Evolutionary conservation across 2,329 filamentous ascomycete genomes (phyloP).

Genomic region (Penicillium sp.): DNA sequence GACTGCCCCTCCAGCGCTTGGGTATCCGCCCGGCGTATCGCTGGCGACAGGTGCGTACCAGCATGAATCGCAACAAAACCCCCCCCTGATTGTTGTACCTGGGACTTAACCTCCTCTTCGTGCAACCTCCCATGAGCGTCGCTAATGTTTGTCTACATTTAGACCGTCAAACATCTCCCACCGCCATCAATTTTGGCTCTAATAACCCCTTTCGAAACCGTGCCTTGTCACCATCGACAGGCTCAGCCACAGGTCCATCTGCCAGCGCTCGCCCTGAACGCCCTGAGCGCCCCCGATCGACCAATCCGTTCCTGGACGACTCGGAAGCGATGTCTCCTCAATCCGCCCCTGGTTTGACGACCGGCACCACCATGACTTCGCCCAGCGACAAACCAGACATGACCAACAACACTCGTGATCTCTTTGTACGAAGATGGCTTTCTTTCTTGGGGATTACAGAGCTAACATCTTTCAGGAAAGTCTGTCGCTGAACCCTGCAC

Average conservation of each 20-base stretch:
- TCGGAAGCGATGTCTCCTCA: slow-evolving; percentile 35
- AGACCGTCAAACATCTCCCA: slow-evolving; percentile 30
- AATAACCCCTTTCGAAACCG: slow-evolving; percentile 50
- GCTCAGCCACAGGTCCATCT: slow-evolving; percentile 22
- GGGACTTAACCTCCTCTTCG: slow-evolving; percentile 6
- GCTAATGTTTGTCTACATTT: slow-evolving; percentile 10
- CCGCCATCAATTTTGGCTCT: slow-evolving; percentile 37
- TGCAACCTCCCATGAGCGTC: slow-evolving; percentile 1
- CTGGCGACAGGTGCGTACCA: slow-evolving; percentile 33
- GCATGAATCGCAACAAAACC: slow-evolving; percentile 5
- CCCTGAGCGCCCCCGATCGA: slow-evolving; percentile 49
- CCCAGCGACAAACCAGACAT: slow-evolving; percentile 35
- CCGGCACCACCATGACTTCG: slow-evolving; percentile 26
- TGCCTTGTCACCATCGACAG: slow-evolving; percentile 36
- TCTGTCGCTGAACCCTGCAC: slow-evolving; percentile 30
- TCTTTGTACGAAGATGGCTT: slow-evolving; percentile 47
- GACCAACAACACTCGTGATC: slow-evolving; percentile 49
- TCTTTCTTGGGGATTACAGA: neutral
- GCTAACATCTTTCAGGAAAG: slow-evolving; percentile 31
- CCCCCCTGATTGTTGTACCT: slow-evolving; percentile 8
- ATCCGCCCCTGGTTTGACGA: slow-evolving; percentile 27
- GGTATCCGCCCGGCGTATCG: slow-evolving; percentile 31
- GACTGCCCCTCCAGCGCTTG: slow-evolving; percentile 31
- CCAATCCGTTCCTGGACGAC: slow-evolving; percentile 58
- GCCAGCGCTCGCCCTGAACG: slow-evolving; percentile 36